Percentiles rank a stretch among this genome's conserved stretches.
phyloP scores from a whole-genome alignment of 2,329 filamentous ascomycete genomes.

The Venturia effusa region DNA sequence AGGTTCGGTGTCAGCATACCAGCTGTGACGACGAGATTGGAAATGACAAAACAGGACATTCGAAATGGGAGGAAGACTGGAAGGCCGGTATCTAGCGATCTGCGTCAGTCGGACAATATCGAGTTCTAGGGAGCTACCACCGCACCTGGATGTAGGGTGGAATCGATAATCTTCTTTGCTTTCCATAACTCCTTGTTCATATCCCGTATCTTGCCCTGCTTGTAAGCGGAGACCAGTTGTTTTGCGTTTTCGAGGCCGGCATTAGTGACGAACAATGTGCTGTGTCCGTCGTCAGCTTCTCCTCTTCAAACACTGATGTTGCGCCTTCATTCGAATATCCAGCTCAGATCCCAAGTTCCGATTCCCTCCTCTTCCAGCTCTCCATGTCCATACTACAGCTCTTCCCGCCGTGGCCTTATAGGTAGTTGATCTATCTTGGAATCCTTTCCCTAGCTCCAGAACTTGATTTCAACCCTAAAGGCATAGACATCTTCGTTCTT shows the following conservation, averaged over 20 bases:
- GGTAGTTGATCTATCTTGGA: not conserved
- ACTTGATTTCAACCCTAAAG: not conserved
- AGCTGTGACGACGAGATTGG: constrained; percentile 87
- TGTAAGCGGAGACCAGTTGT: constrained; percentile 69
- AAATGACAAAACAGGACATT: constrained; percentile 92
- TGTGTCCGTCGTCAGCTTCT: constrained; percentile 28
- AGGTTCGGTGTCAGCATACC: constrained; percentile 94
- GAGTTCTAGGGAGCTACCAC: constrained; percentile 15
- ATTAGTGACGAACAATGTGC: constrained; percentile 73
- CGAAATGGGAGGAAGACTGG: constrained; percentile 90
- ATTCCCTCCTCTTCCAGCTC: not conserved
- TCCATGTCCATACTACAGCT: not conserved
- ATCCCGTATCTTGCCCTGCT: constrained; percentile 62
- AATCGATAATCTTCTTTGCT: constrained; percentile 95
- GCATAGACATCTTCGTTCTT: not conserved
- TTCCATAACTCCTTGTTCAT: constrained; percentile 91
- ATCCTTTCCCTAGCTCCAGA: no score
- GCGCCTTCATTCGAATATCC: not conserved
- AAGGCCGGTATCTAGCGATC: constrained; percentile 69
- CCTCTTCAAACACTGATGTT: not conserved
- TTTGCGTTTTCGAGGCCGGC: constrained; percentile 80
- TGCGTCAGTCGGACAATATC: constrained; percentile 14
- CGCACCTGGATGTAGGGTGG: constrained; percentile 85
- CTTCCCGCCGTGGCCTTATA: not conserved
- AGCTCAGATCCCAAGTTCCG: not conserved